Conservation (phyloP, 2,329 filamentous ascomycete genomes). For the Fusarium sp. region DNA sequence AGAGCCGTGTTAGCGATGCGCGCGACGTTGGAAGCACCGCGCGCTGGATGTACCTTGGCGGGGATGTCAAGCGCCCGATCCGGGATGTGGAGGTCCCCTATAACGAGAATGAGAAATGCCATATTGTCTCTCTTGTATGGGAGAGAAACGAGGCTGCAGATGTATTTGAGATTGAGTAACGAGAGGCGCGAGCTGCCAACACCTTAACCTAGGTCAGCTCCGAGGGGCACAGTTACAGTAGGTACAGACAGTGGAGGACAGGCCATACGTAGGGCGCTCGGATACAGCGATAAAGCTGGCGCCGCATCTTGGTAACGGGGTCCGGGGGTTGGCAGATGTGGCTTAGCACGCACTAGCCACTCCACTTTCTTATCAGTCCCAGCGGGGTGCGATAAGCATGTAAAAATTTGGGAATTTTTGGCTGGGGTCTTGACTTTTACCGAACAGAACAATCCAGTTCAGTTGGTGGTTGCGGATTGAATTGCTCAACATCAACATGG, state of each 20-base stretch:
- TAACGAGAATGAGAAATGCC: slow-evolving; percentile 89
- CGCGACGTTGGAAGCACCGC: slow-evolving; percentile 23
- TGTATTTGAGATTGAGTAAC: slow-evolving; percentile 35
- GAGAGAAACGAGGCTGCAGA: slow-evolving; percentile 38
- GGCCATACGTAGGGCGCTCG: slow-evolving; percentile 22
- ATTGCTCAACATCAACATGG: slow-evolving; percentile 55
- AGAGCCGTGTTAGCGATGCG: slow-evolving; percentile 41
- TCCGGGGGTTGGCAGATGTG: slow-evolving; percentile 20
- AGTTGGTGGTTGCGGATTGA: slow-evolving; percentile 44
- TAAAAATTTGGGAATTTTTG: slow-evolving; percentile 47
- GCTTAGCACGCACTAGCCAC: slow-evolving; percentile 21
- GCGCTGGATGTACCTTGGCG: slow-evolving; percentile 72
- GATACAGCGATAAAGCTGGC: slow-evolving; percentile 47
- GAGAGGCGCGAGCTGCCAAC: slow-evolving; percentile 40
- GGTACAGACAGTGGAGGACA: slow-evolving; percentile 32
- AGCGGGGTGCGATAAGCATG: slow-evolving; percentile 48
- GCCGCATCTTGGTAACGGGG: slow-evolving; percentile 40
- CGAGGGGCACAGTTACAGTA: slow-evolving; percentile 44
- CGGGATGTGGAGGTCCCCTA: slow-evolving; percentile 93
- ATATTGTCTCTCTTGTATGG: slow-evolving; percentile 64
- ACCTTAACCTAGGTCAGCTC: slow-evolving; percentile 41
- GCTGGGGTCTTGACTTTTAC: slow-evolving; percentile 41
- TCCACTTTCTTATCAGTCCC: slow-evolving; percentile 40
- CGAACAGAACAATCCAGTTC: slow-evolving; percentile 47
- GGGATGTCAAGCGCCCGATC: slow-evolving; percentile 92